Evolutionary conservation across 2,329 filamentous ascomycete genomes (phyloP).

Genomic region (Diaporthe helianthi): DNA sequence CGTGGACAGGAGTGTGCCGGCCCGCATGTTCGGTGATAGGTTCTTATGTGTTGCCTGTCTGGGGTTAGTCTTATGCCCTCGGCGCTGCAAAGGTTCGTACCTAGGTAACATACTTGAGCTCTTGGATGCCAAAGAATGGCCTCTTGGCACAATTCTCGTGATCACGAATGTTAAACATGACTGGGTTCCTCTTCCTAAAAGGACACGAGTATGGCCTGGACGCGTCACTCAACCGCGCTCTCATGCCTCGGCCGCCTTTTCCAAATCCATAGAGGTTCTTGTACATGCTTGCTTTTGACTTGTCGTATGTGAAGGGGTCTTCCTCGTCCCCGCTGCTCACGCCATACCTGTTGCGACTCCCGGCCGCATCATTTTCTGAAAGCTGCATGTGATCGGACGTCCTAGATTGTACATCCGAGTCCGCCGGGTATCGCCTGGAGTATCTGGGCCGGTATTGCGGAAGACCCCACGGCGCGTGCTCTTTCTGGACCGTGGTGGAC

Average conservation of each 20-base stretch:
- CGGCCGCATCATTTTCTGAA: not conserved
- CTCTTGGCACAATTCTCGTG: constrained; percentile 32
- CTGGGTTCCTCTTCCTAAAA: constrained; percentile 29
- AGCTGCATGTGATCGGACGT: not conserved
- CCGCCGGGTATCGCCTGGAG: not conserved
- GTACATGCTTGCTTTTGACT: not conserved
- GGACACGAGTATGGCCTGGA: constrained; percentile 28
- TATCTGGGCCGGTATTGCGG: not conserved
- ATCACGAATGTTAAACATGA: constrained; percentile 33
- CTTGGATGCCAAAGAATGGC: constrained; percentile 26
- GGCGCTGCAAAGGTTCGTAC: not conserved
- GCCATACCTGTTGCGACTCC: not conserved
- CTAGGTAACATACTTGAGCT: constrained; percentile 32
- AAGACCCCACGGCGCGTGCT: constrained; percentile 22
- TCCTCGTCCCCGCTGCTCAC: constrained; percentile 22
- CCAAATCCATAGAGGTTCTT: not conserved
- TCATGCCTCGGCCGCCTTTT: not conserved
- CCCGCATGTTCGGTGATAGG: constrained; percentile 15
- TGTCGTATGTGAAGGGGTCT: constrained; percentile 31
- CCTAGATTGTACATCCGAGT: constrained; percentile 11
- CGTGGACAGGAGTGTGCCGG: constrained; percentile 27
- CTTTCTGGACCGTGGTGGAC: constrained; percentile 1
- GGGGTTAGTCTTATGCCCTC: not conserved
- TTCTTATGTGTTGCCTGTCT: constrained; percentile 26
- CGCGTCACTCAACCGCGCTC: not conserved